Conservation (phyloP, 441 rosid species). For the Bocquillonia castaneifolia region DNA sequence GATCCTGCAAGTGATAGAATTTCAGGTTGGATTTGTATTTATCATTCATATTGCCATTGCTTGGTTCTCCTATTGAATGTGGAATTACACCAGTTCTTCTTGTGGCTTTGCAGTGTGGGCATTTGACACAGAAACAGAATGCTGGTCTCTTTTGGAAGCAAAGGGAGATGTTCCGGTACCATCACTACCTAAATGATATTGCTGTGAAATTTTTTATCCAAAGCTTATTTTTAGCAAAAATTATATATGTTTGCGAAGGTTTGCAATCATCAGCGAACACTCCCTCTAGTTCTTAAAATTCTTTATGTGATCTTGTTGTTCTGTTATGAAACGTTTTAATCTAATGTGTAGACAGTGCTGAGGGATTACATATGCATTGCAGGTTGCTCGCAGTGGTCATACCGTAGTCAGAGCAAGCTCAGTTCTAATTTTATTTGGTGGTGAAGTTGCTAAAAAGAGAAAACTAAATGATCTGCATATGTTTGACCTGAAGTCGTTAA, state of each 20-base stretch:
- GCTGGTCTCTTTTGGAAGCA: constrained; percentile 93
- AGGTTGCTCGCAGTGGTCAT: constrained; percentile 89
- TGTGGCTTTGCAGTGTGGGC: constrained; percentile 65
- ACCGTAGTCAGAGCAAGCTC: constrained; percentile 80
- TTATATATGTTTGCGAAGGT: not conserved
- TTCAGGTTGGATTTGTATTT: constrained; percentile 53
- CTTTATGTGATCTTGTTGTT: not conserved
- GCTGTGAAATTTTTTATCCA: not conserved
- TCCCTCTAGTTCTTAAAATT: constrained; percentile 1
- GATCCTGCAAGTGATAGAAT: constrained; percentile 70
- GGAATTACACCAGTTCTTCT: constrained; percentile 3
- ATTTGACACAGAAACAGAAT: constrained; percentile 77
- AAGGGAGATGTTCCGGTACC: constrained; percentile 93
- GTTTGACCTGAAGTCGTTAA: constrained; percentile 89
- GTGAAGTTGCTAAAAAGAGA: constrained; percentile 87
- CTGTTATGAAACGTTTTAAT: not conserved
- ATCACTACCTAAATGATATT: constrained; percentile 1
- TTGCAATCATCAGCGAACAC: not conserved
- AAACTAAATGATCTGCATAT: constrained; percentile 90
- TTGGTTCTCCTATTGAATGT: constrained; percentile 10
- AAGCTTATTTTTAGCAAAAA: not conserved
- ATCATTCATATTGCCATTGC: not conserved
- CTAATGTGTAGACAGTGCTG: not conserved
- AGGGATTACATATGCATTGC: constrained; percentile 21
- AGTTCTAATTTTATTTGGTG: constrained; percentile 77